Conservation (phyloP, 306 rosid species). For the Mimosa pudica region DNA sequence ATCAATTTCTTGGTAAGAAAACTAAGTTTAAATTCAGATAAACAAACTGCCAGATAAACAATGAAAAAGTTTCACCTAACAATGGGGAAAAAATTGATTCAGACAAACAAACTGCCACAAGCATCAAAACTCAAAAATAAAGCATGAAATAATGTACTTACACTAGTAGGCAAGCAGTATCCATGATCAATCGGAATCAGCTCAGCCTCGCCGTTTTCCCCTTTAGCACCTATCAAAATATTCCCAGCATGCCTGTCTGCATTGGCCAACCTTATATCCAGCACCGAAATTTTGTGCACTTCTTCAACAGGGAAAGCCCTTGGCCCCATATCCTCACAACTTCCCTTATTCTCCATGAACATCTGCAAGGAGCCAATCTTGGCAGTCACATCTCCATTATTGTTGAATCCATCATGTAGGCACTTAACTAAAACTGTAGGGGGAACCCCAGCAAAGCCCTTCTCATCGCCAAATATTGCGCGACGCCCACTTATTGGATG, state of each 20-base stretch:
- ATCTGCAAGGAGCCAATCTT: constrained; percentile 97
- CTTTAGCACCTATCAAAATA: constrained; percentile 62
- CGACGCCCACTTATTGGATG: constrained; percentile 68
- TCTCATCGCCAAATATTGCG: constrained; percentile 49
- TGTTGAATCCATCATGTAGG: constrained; percentile 68
- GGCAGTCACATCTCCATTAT: constrained; percentile 57
- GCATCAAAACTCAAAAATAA: constrained; percentile 22
- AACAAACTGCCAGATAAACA: too few species aligned
- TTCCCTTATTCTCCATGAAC: constrained; percentile 80
- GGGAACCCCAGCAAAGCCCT: constrained; percentile 93
- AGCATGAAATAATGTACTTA: constrained; percentile 46
- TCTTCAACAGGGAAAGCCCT: constrained; percentile 77
- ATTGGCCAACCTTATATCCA: constrained; percentile 88
- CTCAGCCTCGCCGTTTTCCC: constrained; percentile 53
- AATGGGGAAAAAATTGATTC: constrained; percentile 2
- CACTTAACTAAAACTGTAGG: constrained; percentile 77
- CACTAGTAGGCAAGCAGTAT: constrained; percentile 91
- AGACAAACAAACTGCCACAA: not conserved
- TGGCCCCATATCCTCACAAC: constrained; percentile 96
- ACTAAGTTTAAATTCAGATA: too few species aligned
- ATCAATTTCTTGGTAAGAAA: too few species aligned
- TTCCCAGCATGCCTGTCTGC: constrained; percentile 96
- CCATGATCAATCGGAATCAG: constrained; percentile 97
- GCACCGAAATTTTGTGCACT: constrained; percentile 83
- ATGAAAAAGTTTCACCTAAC: constrained; percentile 4